phyloP scores from a whole-genome alignment of 768 basidiomycete species.

The Pleurotus pulmonarius region DNA sequence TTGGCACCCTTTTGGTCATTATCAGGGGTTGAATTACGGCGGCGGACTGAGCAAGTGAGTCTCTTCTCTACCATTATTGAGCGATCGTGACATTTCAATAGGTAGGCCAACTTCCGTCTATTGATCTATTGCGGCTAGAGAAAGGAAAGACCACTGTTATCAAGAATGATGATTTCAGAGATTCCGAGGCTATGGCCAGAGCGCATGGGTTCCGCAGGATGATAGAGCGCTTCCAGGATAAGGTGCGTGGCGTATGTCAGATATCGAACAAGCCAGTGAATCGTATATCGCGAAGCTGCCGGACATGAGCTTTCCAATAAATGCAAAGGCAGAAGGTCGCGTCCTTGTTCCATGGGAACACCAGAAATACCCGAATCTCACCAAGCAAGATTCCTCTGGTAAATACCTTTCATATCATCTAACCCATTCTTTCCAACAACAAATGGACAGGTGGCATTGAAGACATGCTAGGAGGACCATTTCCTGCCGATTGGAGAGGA shows the following conservation, averaged over 20 bases:
- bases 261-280: not conserved
- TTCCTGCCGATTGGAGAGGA: constrained; percentile 81
- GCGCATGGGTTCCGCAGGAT: constrained; percentile 76
- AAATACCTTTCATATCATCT: too few relatives aligned
- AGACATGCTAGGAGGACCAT: constrained; percentile 56
- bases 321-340: constrained; percentile 90
- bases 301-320: constrained; percentile 93
- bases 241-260: constrained; percentile 35
- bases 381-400: constrained; percentile 44
- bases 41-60: constrained; percentile 56
- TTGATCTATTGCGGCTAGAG: constrained; percentile 81
- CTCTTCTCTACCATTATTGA: not conserved
- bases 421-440: too few relatives aligned
- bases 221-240: constrained; percentile 64
- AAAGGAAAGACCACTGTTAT: constrained; percentile 58
- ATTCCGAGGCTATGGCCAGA: constrained; percentile 70
- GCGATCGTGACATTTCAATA: constrained; percentile 21
- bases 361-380: constrained; percentile 66
- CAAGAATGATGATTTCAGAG: constrained; percentile 58
- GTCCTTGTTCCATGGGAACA: constrained; percentile 94
- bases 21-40: constrained; percentile 66
- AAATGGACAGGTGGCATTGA: constrained; percentile 42
- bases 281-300: constrained; percentile 55
- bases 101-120: constrained; percentile 76
- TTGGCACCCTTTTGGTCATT: constrained; percentile 83